A percentile compares a stretch with the other conserved stretches of the same genome.
phyloP scores from a whole-genome alignment of 2,329 filamentous ascomycete species.

The Rutstroemia sp. region DNA sequence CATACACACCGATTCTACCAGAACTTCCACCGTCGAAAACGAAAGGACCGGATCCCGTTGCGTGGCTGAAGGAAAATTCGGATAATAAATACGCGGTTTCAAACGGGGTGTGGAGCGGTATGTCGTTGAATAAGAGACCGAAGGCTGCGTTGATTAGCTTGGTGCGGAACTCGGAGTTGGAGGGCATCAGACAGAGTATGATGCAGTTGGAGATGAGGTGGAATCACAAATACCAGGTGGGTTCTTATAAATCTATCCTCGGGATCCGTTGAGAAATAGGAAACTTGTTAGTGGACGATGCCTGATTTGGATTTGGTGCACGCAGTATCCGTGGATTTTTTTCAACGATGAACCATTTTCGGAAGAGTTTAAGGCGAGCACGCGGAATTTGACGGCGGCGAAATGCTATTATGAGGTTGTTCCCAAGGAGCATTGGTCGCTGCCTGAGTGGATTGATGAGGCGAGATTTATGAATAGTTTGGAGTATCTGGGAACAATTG shows the following conservation, averaged over 20 bases:
- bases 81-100: conserved; percentile 27
- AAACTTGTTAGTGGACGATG: not conserved
- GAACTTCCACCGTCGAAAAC: conserved; percentile 7
- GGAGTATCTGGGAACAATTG: conserved; percentile 82
- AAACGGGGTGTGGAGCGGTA: not conserved
- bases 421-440: conserved; percentile 87
- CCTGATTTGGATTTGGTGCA: not conserved
- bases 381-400: conserved; percentile 61
- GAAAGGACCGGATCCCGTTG: conserved; percentile 24
- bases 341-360: conserved; percentile 77
- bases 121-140: conserved; percentile 23
- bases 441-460: conserved; percentile 89
- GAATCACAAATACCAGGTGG: conserved; percentile 52
- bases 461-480: conserved; percentile 82
- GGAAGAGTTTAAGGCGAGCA: conserved; percentile 65
- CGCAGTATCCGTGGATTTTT: conserved; percentile 78
- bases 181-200: conserved; percentile 63
- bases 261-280: not conserved
- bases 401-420: conserved; percentile 68
- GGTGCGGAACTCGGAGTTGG: conserved; percentile 64
- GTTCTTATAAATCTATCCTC: not conserved
- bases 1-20: conserved; percentile 13
- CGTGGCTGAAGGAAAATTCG: conserved; percentile 31
- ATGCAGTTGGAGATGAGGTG: conserved; percentile 66
- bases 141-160: conserved; percentile 51